phyloP scores from a whole-genome alignment of 2,329 filamentous ascomycete species.

The Aspergillus sp. region DNA sequence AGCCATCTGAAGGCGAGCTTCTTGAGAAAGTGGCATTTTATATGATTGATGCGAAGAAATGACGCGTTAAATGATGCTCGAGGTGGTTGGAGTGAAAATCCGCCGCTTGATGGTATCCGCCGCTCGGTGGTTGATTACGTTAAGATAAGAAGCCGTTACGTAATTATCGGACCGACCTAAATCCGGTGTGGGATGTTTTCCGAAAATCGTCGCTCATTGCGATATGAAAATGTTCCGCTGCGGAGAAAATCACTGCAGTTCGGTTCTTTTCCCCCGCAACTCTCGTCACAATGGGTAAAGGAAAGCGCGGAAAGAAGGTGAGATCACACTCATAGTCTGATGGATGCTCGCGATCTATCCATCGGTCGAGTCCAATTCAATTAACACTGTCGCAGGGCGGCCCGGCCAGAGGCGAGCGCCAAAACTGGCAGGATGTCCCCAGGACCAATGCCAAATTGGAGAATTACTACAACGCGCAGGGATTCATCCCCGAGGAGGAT shows the following conservation, averaged over 20 bases:
- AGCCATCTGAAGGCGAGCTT: too few relatives aligned
- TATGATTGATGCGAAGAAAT: too few relatives aligned
- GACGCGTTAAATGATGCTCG: too few relatives aligned
- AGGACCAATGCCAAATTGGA: constrained; percentile 85
- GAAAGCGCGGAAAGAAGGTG: constrained; percentile 30
- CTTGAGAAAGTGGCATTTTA: too few relatives aligned
- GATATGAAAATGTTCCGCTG: constrained; percentile 2
- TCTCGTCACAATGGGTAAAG: constrained; percentile 28
- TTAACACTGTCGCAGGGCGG: constrained; percentile 35
- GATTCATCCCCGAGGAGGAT: constrained; percentile 76
- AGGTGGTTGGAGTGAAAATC: too few relatives aligned
- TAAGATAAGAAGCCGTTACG: background rate
- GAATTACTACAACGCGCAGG: constrained; percentile 77
- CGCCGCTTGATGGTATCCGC: too few relatives aligned
- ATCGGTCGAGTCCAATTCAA: background rate
- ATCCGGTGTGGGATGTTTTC: constrained; percentile 11
- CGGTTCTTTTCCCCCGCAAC: background rate
- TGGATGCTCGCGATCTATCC: background rate
- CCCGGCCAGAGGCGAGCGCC: constrained; percentile 39
- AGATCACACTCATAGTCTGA: background rate
- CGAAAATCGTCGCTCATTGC: background rate
- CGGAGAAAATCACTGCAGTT: constrained; percentile 4
- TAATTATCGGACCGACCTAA: constrained; percentile 13
- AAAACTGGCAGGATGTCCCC: constrained; percentile 60
- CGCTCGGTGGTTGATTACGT: too few relatives aligned